These are phyloP conservation scores for Astrocystis sublimbata DNA, from an alignment of 495 filamentous ascomycete species.

Conservation along the genomic window DNA sequence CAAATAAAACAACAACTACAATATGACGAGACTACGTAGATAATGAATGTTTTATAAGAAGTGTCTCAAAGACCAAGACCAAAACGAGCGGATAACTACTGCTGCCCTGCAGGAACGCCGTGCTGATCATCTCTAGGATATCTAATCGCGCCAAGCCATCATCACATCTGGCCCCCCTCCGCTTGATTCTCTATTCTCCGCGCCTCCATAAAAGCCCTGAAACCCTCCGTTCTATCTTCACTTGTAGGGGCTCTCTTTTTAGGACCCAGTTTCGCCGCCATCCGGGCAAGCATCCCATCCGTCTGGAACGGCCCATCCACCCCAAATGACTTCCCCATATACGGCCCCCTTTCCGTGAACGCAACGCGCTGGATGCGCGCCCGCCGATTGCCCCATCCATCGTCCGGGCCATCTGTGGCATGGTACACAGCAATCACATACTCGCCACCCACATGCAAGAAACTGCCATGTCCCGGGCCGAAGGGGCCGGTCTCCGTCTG, in stretches of 20 bases:
- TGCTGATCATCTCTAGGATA: background rate
- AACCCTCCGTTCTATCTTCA: constrained; percentile 15
- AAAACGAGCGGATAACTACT: no score
- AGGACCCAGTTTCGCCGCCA: constrained; percentile 17
- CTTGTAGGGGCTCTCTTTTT: constrained; percentile 13
- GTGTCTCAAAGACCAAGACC: no score
- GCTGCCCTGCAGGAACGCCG: no score
- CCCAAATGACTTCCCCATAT: constrained; percentile 32
- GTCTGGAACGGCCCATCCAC: background rate
- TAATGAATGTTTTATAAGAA: no score
- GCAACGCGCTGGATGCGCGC: constrained; percentile 31
- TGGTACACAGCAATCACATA: constrained; percentile 34
- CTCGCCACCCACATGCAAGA: constrained; percentile 20
- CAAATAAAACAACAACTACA: no score
- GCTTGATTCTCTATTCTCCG: background rate
- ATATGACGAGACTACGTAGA: no score
- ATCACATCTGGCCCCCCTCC: background rate
- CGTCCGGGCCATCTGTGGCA: constrained; percentile 30
- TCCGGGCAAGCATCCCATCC: constrained; percentile 8
- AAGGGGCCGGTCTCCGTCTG: constrained; percentile 19
- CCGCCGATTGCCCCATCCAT: constrained; percentile 32
- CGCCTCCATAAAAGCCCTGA: constrained; percentile 25
- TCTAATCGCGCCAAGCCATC: no score
- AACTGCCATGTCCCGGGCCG: constrained; percentile 33
- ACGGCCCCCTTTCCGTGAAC: constrained; percentile 31